Evolutionary conservation across 1,284 basidiomycete species (phyloP), one percentile per base, ranked within the genome.

Genomic region (Cutaneotrichosporon arboriforme): DNA sequence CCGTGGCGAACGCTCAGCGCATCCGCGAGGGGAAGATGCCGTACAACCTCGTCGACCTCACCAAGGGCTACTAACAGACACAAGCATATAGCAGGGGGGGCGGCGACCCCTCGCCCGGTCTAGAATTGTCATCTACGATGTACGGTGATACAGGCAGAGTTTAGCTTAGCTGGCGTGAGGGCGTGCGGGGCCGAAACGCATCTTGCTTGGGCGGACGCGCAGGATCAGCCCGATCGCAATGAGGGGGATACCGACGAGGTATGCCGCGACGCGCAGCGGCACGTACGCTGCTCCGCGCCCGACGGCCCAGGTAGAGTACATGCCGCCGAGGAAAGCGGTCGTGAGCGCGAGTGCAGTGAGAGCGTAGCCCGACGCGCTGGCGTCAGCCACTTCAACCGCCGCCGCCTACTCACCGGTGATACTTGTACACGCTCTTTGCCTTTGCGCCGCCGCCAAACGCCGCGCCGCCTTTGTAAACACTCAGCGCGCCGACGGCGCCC

Each of bases 401-500:
- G 20, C 22, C 12, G 8, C 13, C 45, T 18, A 68, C 68, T 55
- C 52, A 72, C 70, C 70, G 61, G 55, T 75, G 73, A 47, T 70
- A 73, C 53, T 75, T 75, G 62, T 73, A 76, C 14, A 72, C 60
- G 23, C 45, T 55, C 57, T 66, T 73, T 0, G 71, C 72, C 31
- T 62, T 64, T 5, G 46, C 54, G 3, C 57, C 63, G 10, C 70
- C 69, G 7, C 68, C 69, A 22, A 69, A 59, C 13, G 43, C 48
- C 44, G 54, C 58, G 1, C 63, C 66, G 35, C 63, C 63, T 13
- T 50, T 54, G 58, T 64, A 69, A 8, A 67, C 63, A n/a, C 62
- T 65, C 3, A 58, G 55, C 8, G 45, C 64, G 1, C 74, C 73
- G 1, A 71, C 46, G 1, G 57, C 21, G 5, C 62, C 65, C 60